These are phyloP conservation scores for Phaeosphaeriaceae sp. DNA, from an alignment of 2,329 filamentous ascomycete genomes.

Conservation along the genomic window DNA sequence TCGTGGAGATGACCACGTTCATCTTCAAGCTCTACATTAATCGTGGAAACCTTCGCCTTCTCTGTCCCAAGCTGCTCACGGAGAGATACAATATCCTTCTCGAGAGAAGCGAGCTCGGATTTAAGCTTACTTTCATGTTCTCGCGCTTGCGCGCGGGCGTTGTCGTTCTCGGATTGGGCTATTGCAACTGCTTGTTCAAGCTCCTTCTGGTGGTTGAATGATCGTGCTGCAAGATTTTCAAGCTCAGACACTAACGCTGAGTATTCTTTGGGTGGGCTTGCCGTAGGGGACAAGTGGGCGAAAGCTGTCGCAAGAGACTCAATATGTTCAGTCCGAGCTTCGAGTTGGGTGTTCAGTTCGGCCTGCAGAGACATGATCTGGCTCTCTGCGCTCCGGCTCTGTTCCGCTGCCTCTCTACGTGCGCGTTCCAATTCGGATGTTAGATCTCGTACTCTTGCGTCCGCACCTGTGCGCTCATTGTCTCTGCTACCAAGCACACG, in stretches of 20 bases:
- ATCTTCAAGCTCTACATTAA: slow-evolving; percentile 64
- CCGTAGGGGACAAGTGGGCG: slow-evolving; percentile 45
- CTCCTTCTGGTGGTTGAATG: slow-evolving; percentile 53
- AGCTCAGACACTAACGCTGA: slow-evolving; percentile 49
- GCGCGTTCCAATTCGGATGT: slow-evolving; percentile 73
- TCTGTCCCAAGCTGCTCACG: slow-evolving; percentile 56
- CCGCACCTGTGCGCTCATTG: slow-evolving; percentile 74
- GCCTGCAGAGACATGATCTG: slow-evolving; percentile 60
- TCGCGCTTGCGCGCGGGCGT: slow-evolving; percentile 48
- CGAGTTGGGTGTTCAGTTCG: slow-evolving; percentile 63
- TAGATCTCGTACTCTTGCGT: slow-evolving; percentile 71
- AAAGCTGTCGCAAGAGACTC: slow-evolving; percentile 45
- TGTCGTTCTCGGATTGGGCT: slow-evolving; percentile 55
- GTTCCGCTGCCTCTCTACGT: slow-evolving; percentile 56
- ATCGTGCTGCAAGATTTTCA: slow-evolving; percentile 53
- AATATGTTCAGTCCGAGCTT: slow-evolving; percentile 35
- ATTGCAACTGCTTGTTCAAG: slow-evolving; percentile 55
- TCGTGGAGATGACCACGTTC: slow-evolving; percentile 72
- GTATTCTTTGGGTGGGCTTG: slow-evolving; percentile 46
- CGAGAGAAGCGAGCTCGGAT: slow-evolving; percentile 46
- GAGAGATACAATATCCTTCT: slow-evolving; percentile 44
- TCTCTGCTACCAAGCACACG: slow-evolving; percentile 82
- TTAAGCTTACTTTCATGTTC: slow-evolving; percentile 48
- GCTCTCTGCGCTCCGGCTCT: slow-evolving; percentile 52
- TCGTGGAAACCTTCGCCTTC: slow-evolving; percentile 53